phyloP scores from a whole-genome alignment of 2,329 filamentous ascomycete species.

The Penicillium vulpinum region DNA sequence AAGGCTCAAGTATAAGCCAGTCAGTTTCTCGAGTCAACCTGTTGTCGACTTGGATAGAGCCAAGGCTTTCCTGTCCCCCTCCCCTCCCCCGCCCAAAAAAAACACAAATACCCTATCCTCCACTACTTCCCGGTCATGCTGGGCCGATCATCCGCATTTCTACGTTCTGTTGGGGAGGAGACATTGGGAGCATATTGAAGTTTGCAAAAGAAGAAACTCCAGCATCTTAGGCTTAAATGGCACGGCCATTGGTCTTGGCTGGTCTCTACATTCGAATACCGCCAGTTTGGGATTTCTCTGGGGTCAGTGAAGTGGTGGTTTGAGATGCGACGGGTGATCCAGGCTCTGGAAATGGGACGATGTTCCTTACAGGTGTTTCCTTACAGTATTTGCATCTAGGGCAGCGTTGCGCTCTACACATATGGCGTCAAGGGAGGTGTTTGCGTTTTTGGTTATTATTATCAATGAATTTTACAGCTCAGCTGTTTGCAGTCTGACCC shows the following conservation, averaged over 20 bases:
- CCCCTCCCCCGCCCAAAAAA: too few species aligned
- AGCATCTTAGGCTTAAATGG: neutral
- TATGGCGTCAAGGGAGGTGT: constrained; percentile 16
- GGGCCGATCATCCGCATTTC: neutral
- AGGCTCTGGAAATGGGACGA: neutral
- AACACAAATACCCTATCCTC: neutral
- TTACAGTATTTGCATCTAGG: constrained; percentile 13
- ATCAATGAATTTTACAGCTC: constrained; percentile 5
- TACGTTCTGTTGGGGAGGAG: neutral
- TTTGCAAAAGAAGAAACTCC: neutral
- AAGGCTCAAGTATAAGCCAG: constrained; percentile 27
- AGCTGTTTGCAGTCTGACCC: neutral
- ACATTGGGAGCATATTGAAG: neutral
- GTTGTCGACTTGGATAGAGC: neutral
- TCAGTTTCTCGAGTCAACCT: constrained; percentile 1
- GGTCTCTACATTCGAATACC: neutral
- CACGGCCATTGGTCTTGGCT: neutral
- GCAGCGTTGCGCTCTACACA: constrained; percentile 14
- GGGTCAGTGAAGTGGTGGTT: neutral
- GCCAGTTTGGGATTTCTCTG: neutral
- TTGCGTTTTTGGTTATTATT: constrained; percentile 8
- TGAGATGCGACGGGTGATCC: neutral
- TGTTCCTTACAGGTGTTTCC: constrained; percentile 1
- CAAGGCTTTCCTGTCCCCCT: neutral
- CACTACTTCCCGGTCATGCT: neutral